Evolutionary conservation across 2,329 filamentous ascomycete species (phyloP).

Genomic region (Trichoderma polysporum): DNA sequence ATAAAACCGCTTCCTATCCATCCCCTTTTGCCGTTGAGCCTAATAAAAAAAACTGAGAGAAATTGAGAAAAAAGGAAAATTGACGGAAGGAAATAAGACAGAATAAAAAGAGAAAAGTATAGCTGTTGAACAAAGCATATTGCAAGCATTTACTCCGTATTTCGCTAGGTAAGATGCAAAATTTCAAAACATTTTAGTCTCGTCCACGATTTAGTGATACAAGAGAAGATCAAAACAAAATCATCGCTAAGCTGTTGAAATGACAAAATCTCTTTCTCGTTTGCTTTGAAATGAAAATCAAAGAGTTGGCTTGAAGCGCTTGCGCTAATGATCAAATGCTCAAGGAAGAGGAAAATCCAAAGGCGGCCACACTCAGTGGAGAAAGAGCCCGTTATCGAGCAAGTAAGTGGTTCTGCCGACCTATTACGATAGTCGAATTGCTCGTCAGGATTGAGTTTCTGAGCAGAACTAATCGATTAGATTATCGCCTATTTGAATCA

Average conservation of each 20-base stretch:
- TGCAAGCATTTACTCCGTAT: neutral
- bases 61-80: neutral
- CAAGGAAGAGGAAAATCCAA: neutral
- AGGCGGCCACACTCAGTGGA: neutral
- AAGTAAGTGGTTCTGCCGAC: neutral
- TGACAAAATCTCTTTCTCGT: neutral
- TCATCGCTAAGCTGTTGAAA: neutral
- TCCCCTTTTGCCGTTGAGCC: neutral
- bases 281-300: neutral
- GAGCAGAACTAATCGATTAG: neutral
- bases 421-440: slow-evolving; percentile 23
- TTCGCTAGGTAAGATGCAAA: neutral
- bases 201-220: neutral
- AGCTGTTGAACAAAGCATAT: neutral
- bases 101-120: neutral
- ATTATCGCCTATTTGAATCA: slow-evolving; percentile 29
- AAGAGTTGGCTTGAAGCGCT: neutral
- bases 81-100: neutral
- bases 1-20: neutral
- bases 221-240: neutral
- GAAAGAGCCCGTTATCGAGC: neutral
- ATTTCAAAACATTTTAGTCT: neutral
- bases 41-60: neutral
- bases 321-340: neutral
- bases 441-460: neutral